A percentile compares a stretch with the other conserved stretches of the same genome.
Conservation (phyloP, 768 basidiomycete genomes). For the Dentipellis fragilis region DNA sequence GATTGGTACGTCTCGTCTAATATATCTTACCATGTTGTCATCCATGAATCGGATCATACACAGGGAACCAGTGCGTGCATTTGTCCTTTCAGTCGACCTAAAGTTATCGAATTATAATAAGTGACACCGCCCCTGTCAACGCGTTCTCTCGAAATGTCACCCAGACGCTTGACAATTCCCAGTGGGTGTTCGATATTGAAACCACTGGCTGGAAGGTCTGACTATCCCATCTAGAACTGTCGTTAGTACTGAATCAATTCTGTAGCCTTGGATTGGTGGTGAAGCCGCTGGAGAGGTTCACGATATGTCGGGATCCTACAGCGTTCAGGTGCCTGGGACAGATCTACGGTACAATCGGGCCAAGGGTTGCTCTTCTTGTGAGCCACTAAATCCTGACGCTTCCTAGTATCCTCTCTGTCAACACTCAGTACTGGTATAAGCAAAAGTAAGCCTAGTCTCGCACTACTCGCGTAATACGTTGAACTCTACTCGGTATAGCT, state of each 20-base stretch:
- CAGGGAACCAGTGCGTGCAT: conserved; percentile 34
- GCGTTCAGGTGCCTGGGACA: conserved; percentile 36
- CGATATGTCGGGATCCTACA: conserved; percentile 47
- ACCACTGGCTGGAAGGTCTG: conserved; percentile 38
- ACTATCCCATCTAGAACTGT: not conserved
- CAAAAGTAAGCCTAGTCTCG: conserved; percentile 30
- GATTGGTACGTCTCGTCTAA: conserved; percentile 27
- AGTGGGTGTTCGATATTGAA: conserved; percentile 51
- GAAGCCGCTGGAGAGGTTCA: conserved; percentile 32
- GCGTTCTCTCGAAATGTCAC: conserved; percentile 42
- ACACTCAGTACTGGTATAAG: conserved; percentile 55
- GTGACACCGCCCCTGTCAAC: conserved; percentile 51
- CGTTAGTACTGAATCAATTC: not conserved
- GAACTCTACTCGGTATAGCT: conserved; percentile 22
- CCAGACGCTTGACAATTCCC: conserved; percentile 24
- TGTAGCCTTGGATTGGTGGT: conserved; percentile 36
- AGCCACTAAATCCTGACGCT: not conserved
- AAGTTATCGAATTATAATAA: conserved; percentile 13
- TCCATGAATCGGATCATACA: not conserved
- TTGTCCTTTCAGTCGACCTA: not conserved
- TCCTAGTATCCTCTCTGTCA: conserved; percentile 45
- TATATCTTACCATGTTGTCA: not conserved
- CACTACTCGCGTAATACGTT: not conserved
- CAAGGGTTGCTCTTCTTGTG: not conserved
- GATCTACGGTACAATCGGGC: conserved; percentile 29